Evolutionary conservation across 1,284 basidiomycete genomes (phyloP), one percentile per base, ranked within the genome.

Genomic region (Tausonia pullulans): DNA sequence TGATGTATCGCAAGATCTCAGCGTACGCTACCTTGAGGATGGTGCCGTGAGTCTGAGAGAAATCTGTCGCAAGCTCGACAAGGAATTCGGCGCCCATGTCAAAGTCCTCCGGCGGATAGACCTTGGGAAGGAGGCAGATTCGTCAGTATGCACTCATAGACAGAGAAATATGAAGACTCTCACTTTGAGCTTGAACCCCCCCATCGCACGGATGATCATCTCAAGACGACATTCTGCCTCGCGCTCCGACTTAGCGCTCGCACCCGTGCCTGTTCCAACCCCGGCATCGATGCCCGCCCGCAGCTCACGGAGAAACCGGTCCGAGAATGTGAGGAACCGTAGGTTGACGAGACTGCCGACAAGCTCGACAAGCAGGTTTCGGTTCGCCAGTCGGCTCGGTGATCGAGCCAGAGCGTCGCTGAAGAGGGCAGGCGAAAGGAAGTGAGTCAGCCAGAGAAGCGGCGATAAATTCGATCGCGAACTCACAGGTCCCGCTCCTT

Each of bases 41-140:
- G 61, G 84, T 80, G 8, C 94, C 94, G 71, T 94, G 93, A 0
- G 90, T 85, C 68, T 88, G 84, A 44, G 84, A 85, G 72, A 92
- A 97, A 1, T 87, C 86, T 67, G 85, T 87, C 0, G 91, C 86
- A 9, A 97, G 77, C 2, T 84, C 82, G 62, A 90, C 86, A 74
- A 97, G 78, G 71, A 97, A 96, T 69, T 97, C 93, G 4, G 92
- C 88, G 3, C 89, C 90, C 75, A 95, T 88, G 74, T 97, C 94
- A 67, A 97, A 94, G 3, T 87, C 84, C 72, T 94, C 88, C 53
- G 91, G 88, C 0, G 94, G 94, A 82, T 91, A 97, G 49, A 94
- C 89, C 88, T 90, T 70, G 60, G 57, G 40, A 65, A 2, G 0
- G 62, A 56, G 63, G 40, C 58, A 58, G 4, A 46, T 41, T 45